phyloP scores from a whole-genome alignment of 2,329 filamentous ascomycete species.

The Mycocentrospora acerina region DNA sequence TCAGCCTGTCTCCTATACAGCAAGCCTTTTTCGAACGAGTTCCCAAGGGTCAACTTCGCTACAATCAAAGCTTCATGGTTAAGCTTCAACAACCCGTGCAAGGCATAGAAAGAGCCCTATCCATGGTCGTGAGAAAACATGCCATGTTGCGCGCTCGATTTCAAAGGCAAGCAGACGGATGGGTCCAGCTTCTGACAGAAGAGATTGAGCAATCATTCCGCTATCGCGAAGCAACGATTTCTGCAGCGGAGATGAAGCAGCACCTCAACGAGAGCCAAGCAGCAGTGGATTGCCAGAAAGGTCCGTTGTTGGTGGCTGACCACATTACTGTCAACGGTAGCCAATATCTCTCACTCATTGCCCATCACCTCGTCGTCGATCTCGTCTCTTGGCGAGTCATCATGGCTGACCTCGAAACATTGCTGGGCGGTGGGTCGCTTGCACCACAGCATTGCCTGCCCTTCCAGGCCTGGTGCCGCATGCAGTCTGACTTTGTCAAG shows the following conservation, averaged over 20 bases:
- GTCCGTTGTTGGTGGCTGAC: conserved; percentile 18
- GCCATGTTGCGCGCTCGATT: conserved; percentile 21
- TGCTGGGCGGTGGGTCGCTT: conserved; percentile 6
- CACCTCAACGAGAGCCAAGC: conserved; percentile 20
- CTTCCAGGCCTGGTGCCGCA: conserved; percentile 17
- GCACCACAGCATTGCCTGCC: conserved; percentile 3
- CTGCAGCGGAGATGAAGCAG: conserved; percentile 6
- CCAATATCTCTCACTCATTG: conserved; percentile 21
- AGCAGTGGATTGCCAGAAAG: conserved; percentile 14
- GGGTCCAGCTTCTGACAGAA: conserved; percentile 15
- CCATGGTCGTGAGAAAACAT: conserved; percentile 12
- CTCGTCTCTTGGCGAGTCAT: conserved; percentile 49
- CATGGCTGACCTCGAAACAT: conserved; percentile 42
- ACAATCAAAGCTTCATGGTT: conserved; percentile 4
- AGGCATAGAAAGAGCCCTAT: conserved; percentile 17
- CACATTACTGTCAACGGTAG: conserved; percentile 11
- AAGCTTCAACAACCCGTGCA: conserved; percentile 24
- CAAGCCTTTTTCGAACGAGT: conserved; percentile 13
- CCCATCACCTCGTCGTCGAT: conserved; percentile 42
- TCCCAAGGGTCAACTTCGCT: conserved; percentile 20
- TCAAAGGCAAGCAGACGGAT: conserved; percentile 8
- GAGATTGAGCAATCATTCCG: conserved; percentile 11
- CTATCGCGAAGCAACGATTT: conserved; percentile 5
- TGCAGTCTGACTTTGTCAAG: background rate
- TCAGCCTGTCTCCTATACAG: conserved; percentile 23